Base-by-base conservation (phyloP, 2,329 filamentous ascomycete genomes). In the Stenocarpella maydis region DNA sequence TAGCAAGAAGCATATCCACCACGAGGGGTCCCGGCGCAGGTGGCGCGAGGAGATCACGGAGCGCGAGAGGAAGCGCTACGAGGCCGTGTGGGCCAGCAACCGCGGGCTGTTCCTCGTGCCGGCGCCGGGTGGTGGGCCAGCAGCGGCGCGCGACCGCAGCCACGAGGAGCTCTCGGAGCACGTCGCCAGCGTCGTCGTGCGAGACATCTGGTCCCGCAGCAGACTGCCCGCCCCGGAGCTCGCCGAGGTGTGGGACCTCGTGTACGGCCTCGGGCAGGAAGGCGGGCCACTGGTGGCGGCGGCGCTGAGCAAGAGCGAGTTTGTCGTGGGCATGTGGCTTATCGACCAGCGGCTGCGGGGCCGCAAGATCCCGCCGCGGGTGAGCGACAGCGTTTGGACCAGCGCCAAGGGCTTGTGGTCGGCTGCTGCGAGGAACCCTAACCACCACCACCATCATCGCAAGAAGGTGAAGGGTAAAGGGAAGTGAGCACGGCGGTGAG, bases 31-130 rank as follows among this genome's bases (percentile, higher is more conserved):
- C 4, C 87, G 92, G 21, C 90, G 89, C 75, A 87, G 92, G 8
- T 96, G 93, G 93, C 87, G 92, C 50, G 92, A 95, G 73, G 85
- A 89, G 71, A 87, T 96, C 50, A 92, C 91, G 0, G 86, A 88
- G 58, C 83, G 88, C 6, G 92, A 96, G 76, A 84, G 91, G n/a
- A 92, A 92, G 75, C 86, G 93, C 1, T 96, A 96, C 78, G 93
- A 95, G 78, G 93, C 91, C 2, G 87, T 96, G 1, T 96, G 92
- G 92, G 93, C 93, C 1, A 93, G 92, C 50, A 96, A 96, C 75
- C 88, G 89, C 60, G 92, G 92, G 0, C 69, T 89, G 0, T 79
- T 88, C 10, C 77, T 86, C 2, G 74, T 80, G 15, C 69, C 69
- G 34, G 52, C 67, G 15, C 6, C 34, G 34, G 34, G 34, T 10